Evolutionary conservation across 495 filamentous ascomycete species (phyloP), one percentile per base, ranked within the genome.

Genomic region (Xylaria sp.): DNA sequence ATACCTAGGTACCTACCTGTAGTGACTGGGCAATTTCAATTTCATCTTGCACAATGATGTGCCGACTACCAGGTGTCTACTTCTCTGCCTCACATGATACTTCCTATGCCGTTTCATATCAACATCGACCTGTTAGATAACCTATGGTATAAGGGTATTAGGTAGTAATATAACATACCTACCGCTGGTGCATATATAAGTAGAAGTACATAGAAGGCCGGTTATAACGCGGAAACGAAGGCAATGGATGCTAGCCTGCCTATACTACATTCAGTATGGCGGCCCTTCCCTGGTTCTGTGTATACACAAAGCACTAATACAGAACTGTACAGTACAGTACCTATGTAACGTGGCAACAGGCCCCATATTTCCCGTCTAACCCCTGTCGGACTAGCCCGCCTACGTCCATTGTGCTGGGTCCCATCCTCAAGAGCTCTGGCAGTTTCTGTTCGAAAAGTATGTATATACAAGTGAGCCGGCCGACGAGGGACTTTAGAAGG

Each of bases 261-360:
- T 37, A 37, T 3, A 8, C 35, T 37, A 14, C 26, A 55, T 21
- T n/a, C 5, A 21, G 48, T n/a, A 53, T 53, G n/a, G 48, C 21
- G 48, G 48, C 17, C 15, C 4, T 53, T 53, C 7, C 48, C 7
- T 53, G 17, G 15, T 7, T 24, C 52, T 26, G 7, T 7, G 7
- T 41, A 41, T 41, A 11, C 40, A 1, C 9, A 8, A 8, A 1
- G 40, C 17, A 50, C 3, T 5, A 21, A 4, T 46, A 46, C 19
- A 15, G 44, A 2, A 15, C 2, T 19, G 19, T 15, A 46, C 44
- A 46, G 44, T 46, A 15, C 44, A 46, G 44, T 15, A 46, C 19
- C 3, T 33, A 48, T 46, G 62, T 65, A 65, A 52, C 44, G 62
- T 65, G 62, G 62, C 44, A 65, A 44, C 62, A 1, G 17, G 62